Evolutionary conservation across 768 basidiomycete species (phyloP).

Genomic region (Suillus alpinus): DNA sequence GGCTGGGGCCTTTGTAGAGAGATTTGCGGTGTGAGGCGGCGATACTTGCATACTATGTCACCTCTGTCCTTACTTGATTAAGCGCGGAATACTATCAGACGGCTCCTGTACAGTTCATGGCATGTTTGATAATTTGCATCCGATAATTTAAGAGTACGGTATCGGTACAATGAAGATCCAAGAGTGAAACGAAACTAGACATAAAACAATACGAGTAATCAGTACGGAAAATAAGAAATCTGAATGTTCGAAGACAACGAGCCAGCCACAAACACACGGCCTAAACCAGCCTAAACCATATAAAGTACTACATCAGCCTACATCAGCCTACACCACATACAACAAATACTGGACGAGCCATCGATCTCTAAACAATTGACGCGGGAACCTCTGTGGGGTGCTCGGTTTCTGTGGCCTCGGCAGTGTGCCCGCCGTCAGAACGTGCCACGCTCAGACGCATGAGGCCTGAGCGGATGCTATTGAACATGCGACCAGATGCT

Average conservation of each 20-base stretch:
- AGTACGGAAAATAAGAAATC: neutral
- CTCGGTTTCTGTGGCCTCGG: slow-evolving; percentile 23
- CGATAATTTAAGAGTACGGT: neutral
- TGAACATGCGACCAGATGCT: slow-evolving; percentile 19
- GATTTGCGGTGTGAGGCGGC: slow-evolving; percentile 24
- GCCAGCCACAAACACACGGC: neutral
- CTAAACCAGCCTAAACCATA: neutral
- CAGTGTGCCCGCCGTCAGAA: slow-evolving; percentile 14
- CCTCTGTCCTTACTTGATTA: neutral
- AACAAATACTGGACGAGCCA: neutral
- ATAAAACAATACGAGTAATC: neutral
- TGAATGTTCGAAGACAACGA: neutral
- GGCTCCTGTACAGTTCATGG: neutral
- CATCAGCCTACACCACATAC: neutral
- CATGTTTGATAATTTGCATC: neutral
- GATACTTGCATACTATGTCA: neutral
- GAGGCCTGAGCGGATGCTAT: slow-evolving; percentile 23
- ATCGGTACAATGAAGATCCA: neutral
- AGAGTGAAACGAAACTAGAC: neutral
- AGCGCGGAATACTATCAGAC: neutral
- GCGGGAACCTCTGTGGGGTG: slow-evolving; percentile 14
- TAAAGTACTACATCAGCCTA: neutral
- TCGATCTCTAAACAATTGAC: neutral
- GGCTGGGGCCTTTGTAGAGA: slow-evolving; percentile 41
- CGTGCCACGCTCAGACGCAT: slow-evolving; percentile 22